phyloP scores from a whole-genome alignment of 192 early-diverging fungal species.

The Rhizophagus sp. region DNA sequence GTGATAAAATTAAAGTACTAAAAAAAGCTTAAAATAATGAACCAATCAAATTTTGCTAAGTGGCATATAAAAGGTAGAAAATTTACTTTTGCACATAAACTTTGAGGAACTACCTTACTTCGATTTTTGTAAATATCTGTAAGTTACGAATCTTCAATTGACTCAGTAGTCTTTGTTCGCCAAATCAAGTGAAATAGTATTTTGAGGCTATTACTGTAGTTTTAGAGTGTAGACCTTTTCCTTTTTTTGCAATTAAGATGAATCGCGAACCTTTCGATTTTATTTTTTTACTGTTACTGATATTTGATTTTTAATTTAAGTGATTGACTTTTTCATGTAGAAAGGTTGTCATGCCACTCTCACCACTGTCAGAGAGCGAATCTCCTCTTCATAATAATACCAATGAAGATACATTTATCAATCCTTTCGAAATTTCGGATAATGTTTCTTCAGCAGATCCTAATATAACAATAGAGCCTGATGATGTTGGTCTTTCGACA shows the following conservation, averaged over 20 bases:
- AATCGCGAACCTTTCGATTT: no score
- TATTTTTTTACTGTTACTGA: no score
- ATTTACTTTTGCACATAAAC: background rate
- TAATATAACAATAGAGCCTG: slow-evolving; percentile 8
- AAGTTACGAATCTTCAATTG: background rate
- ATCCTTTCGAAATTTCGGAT: slow-evolving; percentile 24
- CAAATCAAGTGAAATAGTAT: no score
- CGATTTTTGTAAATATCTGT: background rate
- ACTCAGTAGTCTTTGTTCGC: no score
- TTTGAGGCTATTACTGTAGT: no score
- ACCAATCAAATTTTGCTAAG: background rate
- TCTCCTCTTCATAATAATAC: slow-evolving; percentile 11
- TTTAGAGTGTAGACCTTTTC: no score
- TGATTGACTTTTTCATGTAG: background rate
- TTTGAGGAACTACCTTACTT: background rate
- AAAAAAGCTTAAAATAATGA: background rate
- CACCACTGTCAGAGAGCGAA: background rate
- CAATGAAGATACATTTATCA: slow-evolving; percentile 13
- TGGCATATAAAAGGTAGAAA: background rate
- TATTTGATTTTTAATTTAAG: background rate
- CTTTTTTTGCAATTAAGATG: no score
- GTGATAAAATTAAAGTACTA: no score
- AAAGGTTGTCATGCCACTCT: background rate
- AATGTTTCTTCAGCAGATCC: background rate
- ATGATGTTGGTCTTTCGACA: slow-evolving; percentile 10